Evolutionary conservation across 208 protist genomes (phyloP), one percentile per base, ranked within the genome.

Genomic region (Leishmania lainsoni): DNA sequence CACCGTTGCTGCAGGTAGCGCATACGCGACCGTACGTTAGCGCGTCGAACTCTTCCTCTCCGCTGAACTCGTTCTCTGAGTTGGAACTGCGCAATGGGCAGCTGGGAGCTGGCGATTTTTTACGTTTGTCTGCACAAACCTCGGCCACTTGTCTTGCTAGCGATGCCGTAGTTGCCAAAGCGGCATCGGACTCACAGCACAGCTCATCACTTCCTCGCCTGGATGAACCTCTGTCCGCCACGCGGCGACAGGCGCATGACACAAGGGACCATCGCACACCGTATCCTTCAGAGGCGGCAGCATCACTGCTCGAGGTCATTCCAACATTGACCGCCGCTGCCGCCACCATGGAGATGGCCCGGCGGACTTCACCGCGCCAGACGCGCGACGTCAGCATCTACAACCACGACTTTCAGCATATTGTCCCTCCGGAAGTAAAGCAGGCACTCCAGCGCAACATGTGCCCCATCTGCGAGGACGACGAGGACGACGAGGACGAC

Each of bases 371-470:
- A 35, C n/a, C 45, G 35, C 45, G 48, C 29, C 79, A 35, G n/a
- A 58, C 51, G 29, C 39, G 26, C 45, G 83, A 86, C 68, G 66
- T 56, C 26, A 87, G 65, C 26, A 56, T 81, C 69, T 81, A 73
- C 79, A 90, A 90, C 73, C 87, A 90, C 74, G 87, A 90, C 68
- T 87, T 90, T 29, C 87, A 87, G 75, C 80, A 84, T n/a, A 79
- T 90, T 35, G 75, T 90, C 63, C 80, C 83, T 3, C 81, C 68
- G 51, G 78, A 87, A 74, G 78, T 87, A 58, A 86, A 85, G 77
- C 77, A 85, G 70, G 83, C 76, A 9, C 83, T 90, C 39, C 82
- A 77, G 45, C 71, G 83, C 63, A 70, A 81, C 72, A 87, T 87
- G 75, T 75, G 81, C 22, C 73, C 71, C 22, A 59, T 73, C 59